These are phyloP conservation scores for Penicillium silybi DNA, from an alignment of 495 filamentous ascomycete species.

Conservation along the genomic window DNA sequence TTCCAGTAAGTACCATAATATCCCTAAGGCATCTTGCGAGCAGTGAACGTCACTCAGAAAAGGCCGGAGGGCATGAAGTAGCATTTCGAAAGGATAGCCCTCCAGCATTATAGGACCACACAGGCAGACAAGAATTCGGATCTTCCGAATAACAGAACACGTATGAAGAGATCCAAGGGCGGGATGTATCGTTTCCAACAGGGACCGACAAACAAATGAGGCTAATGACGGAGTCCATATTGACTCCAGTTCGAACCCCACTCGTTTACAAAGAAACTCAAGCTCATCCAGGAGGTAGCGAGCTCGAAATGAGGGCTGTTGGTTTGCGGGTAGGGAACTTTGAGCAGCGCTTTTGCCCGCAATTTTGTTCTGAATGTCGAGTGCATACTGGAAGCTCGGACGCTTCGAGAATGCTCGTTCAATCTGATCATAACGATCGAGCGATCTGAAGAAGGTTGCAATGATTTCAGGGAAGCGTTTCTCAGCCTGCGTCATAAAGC, in stretches of 20 bases:
- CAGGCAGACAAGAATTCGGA: constrained; percentile 75
- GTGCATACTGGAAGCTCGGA: constrained; percentile 52
- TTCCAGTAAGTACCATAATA: constrained; percentile 79
- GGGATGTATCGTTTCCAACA: constrained; percentile 79
- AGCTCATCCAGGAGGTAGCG: constrained; percentile 71
- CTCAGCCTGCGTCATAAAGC: constrained; percentile 56
- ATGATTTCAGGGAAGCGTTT: constrained; percentile 73
- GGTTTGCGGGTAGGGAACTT: constrained; percentile 60
- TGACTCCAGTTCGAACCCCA: constrained; percentile 54
- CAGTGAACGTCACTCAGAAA: constrained; percentile 80
- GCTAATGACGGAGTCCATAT: constrained; percentile 78
- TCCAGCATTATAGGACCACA: constrained; percentile 64
- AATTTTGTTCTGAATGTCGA: constrained; percentile 63
- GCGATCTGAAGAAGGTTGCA: constrained; percentile 61
- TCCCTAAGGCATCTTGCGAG: constrained; percentile 85
- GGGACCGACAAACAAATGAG: constrained; percentile 68
- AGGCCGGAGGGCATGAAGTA: constrained; percentile 72
- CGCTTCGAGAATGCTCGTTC: constrained; percentile 70
- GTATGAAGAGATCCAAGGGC: constrained; percentile 83
- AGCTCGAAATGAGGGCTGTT: constrained; percentile 81
- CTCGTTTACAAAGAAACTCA: constrained; percentile 67
- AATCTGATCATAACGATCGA: constrained; percentile 71
- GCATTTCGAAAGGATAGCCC: constrained; percentile 89
- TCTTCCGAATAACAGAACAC: constrained; percentile 79
- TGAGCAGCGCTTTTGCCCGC: constrained; percentile 57